Evolutionary conservation across 1,139 yeast genomes (phyloP), one percentile per base, ranked within the genome.

Genomic region (Neolecta irregularis): DNA sequence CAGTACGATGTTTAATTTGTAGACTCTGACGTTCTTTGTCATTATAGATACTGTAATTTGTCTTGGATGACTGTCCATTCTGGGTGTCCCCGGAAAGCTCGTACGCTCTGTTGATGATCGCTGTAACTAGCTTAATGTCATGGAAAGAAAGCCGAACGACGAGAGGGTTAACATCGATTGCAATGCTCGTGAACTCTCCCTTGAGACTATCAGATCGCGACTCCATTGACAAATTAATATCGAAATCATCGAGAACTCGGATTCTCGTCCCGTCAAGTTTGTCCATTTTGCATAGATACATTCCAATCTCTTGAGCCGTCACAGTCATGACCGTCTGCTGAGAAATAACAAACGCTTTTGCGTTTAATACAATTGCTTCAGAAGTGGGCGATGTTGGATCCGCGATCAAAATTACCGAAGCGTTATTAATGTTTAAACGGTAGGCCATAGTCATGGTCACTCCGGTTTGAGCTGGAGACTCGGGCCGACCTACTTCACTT

Each of bases 351-450:
- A 85, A 56, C 48, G 85, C 94, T 40, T 77, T 92, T 12, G 83
- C 73, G 47, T 80, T 79, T 56, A 88, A 77, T 1, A 88, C 94
- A 41, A 88, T 67, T 0, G 98, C 98, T 48, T 85, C 93, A 0
- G 93, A 72, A 43, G 74, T 67, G 2, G 55, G 51, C 8, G 64
- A 60, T 1, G 76, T 64, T 1, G 94, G 80, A 51, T 85, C 81
- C 0, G 94, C 93, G 34, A 91, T 58, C 25, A 91, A 55, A 24
- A 80, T 71, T 12, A 88, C 62, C 0, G 93, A 78, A 0, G 91
- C 76, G 40, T 80, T 74, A n/a, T 72, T 70, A 33, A 88, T 57
- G 48, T 78, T 80, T 15, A 85, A 53, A 1, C 83, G 69, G 50
- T 70, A 73, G 2, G 74, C 41, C 63, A 50, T 30, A 44, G 50